Evolutionary conservation across 2,329 filamentous ascomycete genomes (phyloP).

Genomic region (Beauveria sp.): DNA sequence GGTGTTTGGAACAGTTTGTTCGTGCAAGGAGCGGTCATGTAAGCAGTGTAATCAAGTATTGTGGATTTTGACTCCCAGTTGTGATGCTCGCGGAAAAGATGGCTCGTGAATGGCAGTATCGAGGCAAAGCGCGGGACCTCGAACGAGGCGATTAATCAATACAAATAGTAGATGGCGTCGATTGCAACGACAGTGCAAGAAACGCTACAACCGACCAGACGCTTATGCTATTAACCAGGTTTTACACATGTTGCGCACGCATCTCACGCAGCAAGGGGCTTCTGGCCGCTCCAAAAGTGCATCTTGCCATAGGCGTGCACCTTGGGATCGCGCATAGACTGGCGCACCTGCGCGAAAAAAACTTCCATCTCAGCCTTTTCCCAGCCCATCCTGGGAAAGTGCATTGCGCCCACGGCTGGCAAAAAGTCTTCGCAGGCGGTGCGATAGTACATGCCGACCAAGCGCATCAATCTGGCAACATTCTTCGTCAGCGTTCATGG

Average conservation of each 20-base stretch:
- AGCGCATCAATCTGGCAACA: constrained; percentile 25
- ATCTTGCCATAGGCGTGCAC: constrained; percentile 31
- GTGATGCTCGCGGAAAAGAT: neutral
- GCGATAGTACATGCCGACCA: constrained; percentile 34
- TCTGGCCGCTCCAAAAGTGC: constrained; percentile 37
- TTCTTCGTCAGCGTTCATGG: neutral
- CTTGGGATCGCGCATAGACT: constrained; percentile 23
- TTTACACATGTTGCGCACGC: neutral
- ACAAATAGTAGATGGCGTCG: too few relatives aligned
- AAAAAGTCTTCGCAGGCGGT: constrained; percentile 35
- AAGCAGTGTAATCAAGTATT: too few relatives aligned
- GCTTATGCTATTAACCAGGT: neutral
- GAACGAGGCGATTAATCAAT: too few relatives aligned
- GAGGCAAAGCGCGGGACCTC: too few relatives aligned
- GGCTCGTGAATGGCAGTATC: neutral
- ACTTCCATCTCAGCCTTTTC: constrained; percentile 24
- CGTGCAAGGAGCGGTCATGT: too few relatives aligned
- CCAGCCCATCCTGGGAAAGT: constrained; percentile 34
- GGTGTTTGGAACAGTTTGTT: neutral
- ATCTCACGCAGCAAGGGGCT: constrained; percentile 18
- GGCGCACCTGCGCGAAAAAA: constrained; percentile 24
- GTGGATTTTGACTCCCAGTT: neutral
- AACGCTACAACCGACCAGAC: neutral
- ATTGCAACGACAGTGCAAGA: too few relatives aligned
- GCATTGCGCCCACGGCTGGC: constrained; percentile 31